Percentiles rank a stretch among this genome's conserved stretches.
These are phyloP conservation scores for Boletus coccyginus DNA, from an alignment of 768 basidiomycete genomes.

Conservation along the genomic window DNA sequence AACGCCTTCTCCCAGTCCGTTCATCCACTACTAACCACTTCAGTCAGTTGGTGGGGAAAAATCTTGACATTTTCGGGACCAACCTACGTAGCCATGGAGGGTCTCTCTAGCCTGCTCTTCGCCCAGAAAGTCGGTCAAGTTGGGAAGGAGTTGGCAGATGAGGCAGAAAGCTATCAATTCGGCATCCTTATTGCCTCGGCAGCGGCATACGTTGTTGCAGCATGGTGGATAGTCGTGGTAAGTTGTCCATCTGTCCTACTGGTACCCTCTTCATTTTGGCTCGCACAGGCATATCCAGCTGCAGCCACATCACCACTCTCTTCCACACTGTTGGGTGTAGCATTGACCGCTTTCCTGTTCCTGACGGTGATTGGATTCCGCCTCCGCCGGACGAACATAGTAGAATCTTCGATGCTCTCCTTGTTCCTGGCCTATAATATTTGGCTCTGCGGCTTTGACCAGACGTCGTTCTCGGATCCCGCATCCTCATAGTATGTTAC, in stretches of 20 bases:
- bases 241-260: slow-evolving; percentile 30
- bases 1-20: slow-evolving; percentile 73
- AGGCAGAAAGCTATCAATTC: slow-evolving; percentile 76
- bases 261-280: slow-evolving; percentile 9
- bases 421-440: slow-evolving; percentile 89
- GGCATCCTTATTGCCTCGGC: slow-evolving; percentile 73
- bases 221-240: slow-evolving; percentile 84
- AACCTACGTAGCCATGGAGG: slow-evolving; percentile 78
- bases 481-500: slow-evolving; percentile 71
- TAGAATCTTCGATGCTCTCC: slow-evolving; percentile 86
- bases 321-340: slow-evolving; percentile 85
- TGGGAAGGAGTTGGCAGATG: slow-evolving; percentile 67
- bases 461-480: slow-evolving; percentile 67
- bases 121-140: slow-evolving; percentile 79
- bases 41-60: slow-evolving; percentile 71
- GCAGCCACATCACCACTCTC: slow-evolving; percentile 83
- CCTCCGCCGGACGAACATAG: slow-evolving; percentile 84
- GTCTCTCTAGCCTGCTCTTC: slow-evolving; percentile 79
- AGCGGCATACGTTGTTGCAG: slow-evolving; percentile 74
- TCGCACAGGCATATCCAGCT: slow-evolving; percentile 68
- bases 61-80: slow-evolving; percentile 71
- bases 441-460: slow-evolving; percentile 85
- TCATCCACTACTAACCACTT: slow-evolving; percentile 53
- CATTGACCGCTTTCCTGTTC: slow-evolving; percentile 85
- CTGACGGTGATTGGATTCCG: slow-evolving; percentile 90